phyloP scores from a whole-genome alignment of 2,329 filamentous ascomycete species.

The Bipolaris oryzae region DNA sequence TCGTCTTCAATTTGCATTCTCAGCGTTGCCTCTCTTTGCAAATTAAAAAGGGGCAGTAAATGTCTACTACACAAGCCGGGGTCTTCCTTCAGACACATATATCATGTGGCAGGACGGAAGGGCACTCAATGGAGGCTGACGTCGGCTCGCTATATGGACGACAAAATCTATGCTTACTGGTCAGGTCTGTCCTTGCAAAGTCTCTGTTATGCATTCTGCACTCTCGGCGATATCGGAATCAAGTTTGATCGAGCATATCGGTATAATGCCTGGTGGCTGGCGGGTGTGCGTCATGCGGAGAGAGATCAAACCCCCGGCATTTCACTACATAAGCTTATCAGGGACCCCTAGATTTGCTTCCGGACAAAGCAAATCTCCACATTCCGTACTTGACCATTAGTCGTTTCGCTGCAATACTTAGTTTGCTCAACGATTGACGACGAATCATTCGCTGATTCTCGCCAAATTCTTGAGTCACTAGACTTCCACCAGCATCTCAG shows the following conservation, averaged over 20 bases:
- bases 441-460: constrained; percentile 10
- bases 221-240: background rate
- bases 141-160: background rate
- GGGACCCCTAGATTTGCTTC: constrained; percentile 5
- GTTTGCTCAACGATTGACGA: constrained; percentile 5
- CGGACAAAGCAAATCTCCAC: background rate
- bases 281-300: constrained; percentile 3
- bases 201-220: background rate
- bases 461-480: background rate
- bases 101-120: background rate
- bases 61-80: background rate
- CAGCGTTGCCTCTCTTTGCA: background rate
- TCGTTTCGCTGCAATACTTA: constrained; percentile 4
- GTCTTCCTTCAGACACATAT: background rate
- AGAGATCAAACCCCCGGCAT: background rate
- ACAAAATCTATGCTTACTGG: background rate
- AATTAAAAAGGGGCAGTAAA: background rate
- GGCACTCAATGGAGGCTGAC: background rate
- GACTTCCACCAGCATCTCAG: background rate
- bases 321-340: background rate
- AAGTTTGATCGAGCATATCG: background rate
- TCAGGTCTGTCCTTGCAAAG: background rate
- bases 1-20: background rate
- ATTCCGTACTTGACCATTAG: constrained; percentile 5
- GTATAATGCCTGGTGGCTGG: constrained; percentile 1